These are phyloP conservation scores for Phialophora expanda DNA, from an alignment of 2,329 filamentous ascomycete genomes.

Conservation along the genomic window DNA sequence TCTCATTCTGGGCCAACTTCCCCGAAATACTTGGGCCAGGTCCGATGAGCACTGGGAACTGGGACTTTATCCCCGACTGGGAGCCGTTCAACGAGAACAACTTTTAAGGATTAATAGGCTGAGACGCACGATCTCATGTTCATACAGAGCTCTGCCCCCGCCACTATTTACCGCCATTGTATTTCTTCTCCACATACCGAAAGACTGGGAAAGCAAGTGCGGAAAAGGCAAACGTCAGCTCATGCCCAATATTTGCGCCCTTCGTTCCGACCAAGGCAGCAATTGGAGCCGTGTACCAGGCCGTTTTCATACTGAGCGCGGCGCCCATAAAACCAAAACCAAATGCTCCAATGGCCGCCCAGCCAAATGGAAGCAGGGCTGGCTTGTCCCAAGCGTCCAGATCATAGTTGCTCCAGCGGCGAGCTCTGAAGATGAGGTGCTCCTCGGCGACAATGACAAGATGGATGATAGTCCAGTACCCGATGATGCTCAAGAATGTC, in stretches of 20 bases:
- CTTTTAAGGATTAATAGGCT: not conserved
- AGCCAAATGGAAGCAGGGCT: conserved; percentile 13
- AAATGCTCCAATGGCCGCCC: conserved; percentile 19
- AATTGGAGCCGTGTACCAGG: conserved; percentile 11
- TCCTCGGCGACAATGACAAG: conserved; percentile 13
- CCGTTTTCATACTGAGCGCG: conserved; percentile 14
- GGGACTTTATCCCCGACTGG: conserved; percentile 43
- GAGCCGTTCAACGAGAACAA: conserved; percentile 18
- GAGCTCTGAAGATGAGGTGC: conserved; percentile 11
- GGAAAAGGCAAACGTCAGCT: conserved; percentile 18
- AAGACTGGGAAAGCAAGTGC: conserved; percentile 10
- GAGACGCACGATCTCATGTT: not conserved
- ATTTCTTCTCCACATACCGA: conserved; percentile 12
- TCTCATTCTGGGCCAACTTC: conserved; percentile 41
- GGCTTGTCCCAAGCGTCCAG: conserved; percentile 19
- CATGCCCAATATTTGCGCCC: conserved; percentile 16
- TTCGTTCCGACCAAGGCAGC: not conserved
- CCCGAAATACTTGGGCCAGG: conserved; percentile 45
- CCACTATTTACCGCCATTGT: conserved; percentile 15
- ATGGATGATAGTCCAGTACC: conserved; percentile 19
- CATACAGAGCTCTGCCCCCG: not conserved
- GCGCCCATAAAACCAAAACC: conserved; percentile 17
- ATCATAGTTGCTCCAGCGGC: conserved; percentile 17
- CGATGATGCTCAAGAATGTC: conserved; percentile 20
- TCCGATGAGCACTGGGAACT: conserved; percentile 40